phyloP scores from a whole-genome alignment of 1,284 basidiomycete species.

The Papiliotrema nemorosa region DNA sequence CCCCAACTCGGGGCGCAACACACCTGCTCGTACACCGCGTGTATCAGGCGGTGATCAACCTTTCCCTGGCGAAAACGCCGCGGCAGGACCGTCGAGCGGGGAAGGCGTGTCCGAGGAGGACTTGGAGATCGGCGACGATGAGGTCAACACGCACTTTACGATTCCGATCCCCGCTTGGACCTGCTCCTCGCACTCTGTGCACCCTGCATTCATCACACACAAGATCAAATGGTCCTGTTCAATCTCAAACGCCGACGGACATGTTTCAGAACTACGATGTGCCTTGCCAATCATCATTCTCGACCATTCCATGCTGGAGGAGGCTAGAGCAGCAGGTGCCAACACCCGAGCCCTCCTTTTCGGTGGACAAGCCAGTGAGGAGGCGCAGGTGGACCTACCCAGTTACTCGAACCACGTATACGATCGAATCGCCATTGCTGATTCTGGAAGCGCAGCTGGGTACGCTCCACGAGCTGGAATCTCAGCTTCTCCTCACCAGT shows the following conservation, averaged over 20 bases:
- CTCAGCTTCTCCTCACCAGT: slow-evolving; percentile 21
- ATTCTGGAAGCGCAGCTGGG: slow-evolving; percentile 51
- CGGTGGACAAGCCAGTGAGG: slow-evolving; percentile 53
- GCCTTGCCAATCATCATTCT: slow-evolving; percentile 82
- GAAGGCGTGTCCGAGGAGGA: slow-evolving; percentile 13
- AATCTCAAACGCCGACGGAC: slow-evolving; percentile 79
- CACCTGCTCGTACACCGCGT: neutral
- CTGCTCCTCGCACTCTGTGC: slow-evolving; percentile 58
- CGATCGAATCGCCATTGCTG: slow-evolving; percentile 78
- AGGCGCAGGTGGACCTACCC: slow-evolving; percentile 66
- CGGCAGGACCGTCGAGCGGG: neutral
- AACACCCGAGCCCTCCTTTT: slow-evolving; percentile 67
- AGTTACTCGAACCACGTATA: slow-evolving; percentile 83
- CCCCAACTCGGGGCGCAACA: neutral
- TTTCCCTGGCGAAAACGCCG: neutral
- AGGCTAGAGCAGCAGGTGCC: slow-evolving; percentile 66
- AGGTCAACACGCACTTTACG: slow-evolving; percentile 51
- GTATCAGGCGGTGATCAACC: neutral
- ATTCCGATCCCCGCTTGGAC: slow-evolving; percentile 53
- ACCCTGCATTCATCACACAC: slow-evolving; percentile 69
- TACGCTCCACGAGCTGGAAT: slow-evolving; percentile 25
- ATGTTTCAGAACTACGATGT: slow-evolving; percentile 84
- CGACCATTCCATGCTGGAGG: slow-evolving; percentile 65
- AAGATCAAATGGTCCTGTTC: slow-evolving; percentile 58
- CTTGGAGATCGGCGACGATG: slow-evolving; percentile 48